Base-by-base conservation (phyloP, 805 yeast species). In the Schwanniomyces occidentalis region DNA sequence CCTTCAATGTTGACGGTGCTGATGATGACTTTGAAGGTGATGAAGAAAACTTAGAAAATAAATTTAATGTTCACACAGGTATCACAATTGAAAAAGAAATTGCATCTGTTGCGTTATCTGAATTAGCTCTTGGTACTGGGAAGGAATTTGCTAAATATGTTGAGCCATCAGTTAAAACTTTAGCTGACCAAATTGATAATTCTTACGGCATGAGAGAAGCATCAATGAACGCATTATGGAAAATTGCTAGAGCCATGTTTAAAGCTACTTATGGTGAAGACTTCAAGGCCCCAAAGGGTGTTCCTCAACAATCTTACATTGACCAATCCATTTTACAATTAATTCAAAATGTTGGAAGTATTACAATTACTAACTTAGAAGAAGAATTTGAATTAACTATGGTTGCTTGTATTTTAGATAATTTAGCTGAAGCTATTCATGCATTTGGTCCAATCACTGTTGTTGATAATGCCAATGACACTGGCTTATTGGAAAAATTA, bases 61-160 rank as follows among this genome's bases (percentile, higher is more conserved):
- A 84, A 43, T 71, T 87, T 63, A 83, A 86, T 49, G 89, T 93
- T 45, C 90, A 89, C 75, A 85, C 96, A 33, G 97, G 96, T 71
- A 79, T 93, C 51, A 87, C 97, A 46, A 83, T 86, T 51, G 99
- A 91, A 68, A 91, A 91, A 66, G 96, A 90, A 67, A 86, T 88
- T 47, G 96, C 96, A n/a, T 76, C 90, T 29, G 87, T 88, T 53
- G 93, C 96, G 6, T 66, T 89, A 48, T 78, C 86, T 32, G 98
- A 93, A 58, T 76, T 90, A 57, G 95, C 96, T 34, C 63, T 75
- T 35, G 96, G 95, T 50, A 85, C 96, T 31, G 85, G 89, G 54
- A 81, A 77, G 39, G 80, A 80, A 35, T 89, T 91, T 65, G 76
- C 81, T 52, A 80, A 80, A 52, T 88, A 80, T 53, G 83, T 88